A percentile compares a stretch with the other conserved stretches of the same genome.
phyloP scores from a whole-genome alignment of 225 moss, liverwort and hornwort species.

The Antitrichia curtipendula region DNA sequence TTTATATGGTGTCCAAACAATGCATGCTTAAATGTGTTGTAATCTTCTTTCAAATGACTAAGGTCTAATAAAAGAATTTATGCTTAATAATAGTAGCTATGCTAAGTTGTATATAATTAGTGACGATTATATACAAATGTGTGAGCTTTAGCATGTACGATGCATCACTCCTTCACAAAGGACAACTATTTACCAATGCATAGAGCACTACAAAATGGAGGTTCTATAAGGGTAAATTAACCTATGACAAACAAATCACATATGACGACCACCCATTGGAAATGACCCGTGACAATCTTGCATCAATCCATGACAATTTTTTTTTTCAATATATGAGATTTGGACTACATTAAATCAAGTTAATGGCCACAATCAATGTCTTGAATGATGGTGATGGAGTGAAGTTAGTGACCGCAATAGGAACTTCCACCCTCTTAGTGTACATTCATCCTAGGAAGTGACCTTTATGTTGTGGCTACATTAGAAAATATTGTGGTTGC shows the following conservation, averaged over 20 bases:
- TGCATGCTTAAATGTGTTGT: neutral
- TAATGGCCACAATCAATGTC: too few species aligned
- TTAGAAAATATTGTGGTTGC: too few species aligned
- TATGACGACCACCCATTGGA: accelerated
- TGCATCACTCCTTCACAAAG: neutral
- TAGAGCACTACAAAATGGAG: neutral
- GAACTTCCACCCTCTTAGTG: neutral
- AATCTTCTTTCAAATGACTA: neutral
- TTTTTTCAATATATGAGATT: too few species aligned
- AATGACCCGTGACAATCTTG: too few species aligned
- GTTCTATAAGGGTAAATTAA: neutral
- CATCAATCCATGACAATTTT: too few species aligned
- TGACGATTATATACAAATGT: neutral
- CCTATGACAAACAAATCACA: too few species aligned
- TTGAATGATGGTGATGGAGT: neutral
- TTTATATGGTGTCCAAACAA: neutral
- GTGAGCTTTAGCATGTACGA: neutral
- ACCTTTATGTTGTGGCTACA: neutral
- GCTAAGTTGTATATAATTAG: neutral
- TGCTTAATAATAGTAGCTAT: neutral
- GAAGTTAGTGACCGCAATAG: neutral
- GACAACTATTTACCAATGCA: neutral
- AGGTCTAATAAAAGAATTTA: neutral
- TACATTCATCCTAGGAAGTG: neutral
- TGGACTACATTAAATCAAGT: too few species aligned